These are phyloP conservation scores for Calocybe indica DNA, from an alignment of 768 basidiomycete species.

Conservation along the genomic window DNA sequence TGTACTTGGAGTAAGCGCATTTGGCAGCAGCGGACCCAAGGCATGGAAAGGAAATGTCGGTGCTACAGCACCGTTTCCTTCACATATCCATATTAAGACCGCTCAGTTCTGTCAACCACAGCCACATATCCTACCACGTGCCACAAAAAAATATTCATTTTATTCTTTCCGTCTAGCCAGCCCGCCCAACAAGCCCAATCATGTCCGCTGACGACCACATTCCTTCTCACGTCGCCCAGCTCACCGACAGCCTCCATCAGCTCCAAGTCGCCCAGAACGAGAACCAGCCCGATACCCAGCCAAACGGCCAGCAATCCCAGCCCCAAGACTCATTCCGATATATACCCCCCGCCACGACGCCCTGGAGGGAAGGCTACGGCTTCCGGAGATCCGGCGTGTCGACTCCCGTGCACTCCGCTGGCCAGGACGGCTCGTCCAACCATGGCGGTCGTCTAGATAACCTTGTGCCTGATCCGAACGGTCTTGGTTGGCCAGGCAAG, in stretches of 20 bases:
- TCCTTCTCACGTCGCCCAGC: constrained; percentile 24
- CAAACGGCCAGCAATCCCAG: constrained; percentile 19
- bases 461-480: constrained; percentile 55
- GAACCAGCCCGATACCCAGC: constrained; percentile 3
- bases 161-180: constrained; percentile 4
- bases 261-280: neutral
- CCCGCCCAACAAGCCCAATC: neutral
- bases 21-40: constrained; percentile 36
- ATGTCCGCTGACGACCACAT: constrained; percentile 1
- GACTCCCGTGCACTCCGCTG: constrained; percentile 44
- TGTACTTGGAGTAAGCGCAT: constrained; percentile 35
- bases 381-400: constrained; percentile 69
- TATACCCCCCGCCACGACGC: constrained; percentile 20
- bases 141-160: constrained; percentile 3
- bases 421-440: constrained; percentile 25
- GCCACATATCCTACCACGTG: neutral
- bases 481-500: constrained; percentile 91
- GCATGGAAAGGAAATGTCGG: constrained; percentile 13
- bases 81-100: constrained; percentile 28
- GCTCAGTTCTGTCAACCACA: neutral
- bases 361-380: constrained; percentile 72
- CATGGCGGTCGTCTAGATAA: constrained; percentile 30
- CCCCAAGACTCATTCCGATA: constrained; percentile 2
- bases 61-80: constrained; percentile 19
- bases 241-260: neutral